Evolutionary conservation across 768 basidiomycete species (phyloP).

Genomic region (Kwoniella mangroviensis): DNA sequence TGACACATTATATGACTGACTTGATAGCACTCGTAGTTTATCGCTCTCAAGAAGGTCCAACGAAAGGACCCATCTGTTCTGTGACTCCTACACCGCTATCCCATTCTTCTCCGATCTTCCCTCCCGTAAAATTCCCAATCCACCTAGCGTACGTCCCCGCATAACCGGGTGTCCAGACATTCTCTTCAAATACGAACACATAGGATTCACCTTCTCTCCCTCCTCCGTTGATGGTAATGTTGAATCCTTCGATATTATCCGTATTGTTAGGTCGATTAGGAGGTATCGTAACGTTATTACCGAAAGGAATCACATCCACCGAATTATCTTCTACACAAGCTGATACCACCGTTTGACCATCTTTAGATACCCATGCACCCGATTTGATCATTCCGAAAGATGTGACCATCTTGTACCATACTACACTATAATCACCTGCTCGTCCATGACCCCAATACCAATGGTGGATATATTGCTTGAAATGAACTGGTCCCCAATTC

Average conservation of each 20-base stretch:
- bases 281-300: slow-evolving; percentile 10
- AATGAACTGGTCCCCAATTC: slow-evolving; percentile 21
- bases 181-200: slow-evolving; percentile 9
- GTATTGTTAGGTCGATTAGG: slow-evolving; percentile 14
- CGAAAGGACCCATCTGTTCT: slow-evolving; percentile 20
- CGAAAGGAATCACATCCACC: background rate
- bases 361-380: slow-evolving; percentile 6
- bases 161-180: slow-evolving; percentile 3
- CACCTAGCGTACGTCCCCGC: slow-evolving; percentile 14
- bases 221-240: slow-evolving; percentile 6
- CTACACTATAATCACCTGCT: slow-evolving; percentile 8
- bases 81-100: background rate
- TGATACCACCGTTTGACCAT: slow-evolving; percentile 5
- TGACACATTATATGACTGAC: no score
- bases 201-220: background rate
- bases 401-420: slow-evolving; percentile 11
- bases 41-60: background rate
- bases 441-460: slow-evolving; percentile 24
- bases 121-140: slow-evolving; percentile 16
- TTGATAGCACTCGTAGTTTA: no score
- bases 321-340: slow-evolving; percentile 3
- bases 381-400: background rate
- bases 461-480: background rate
- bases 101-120: background rate
- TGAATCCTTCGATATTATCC: slow-evolving; percentile 8